Conservation (phyloP, 495 filamentous ascomycete genomes). For the Tetracladium setigerum region DNA sequence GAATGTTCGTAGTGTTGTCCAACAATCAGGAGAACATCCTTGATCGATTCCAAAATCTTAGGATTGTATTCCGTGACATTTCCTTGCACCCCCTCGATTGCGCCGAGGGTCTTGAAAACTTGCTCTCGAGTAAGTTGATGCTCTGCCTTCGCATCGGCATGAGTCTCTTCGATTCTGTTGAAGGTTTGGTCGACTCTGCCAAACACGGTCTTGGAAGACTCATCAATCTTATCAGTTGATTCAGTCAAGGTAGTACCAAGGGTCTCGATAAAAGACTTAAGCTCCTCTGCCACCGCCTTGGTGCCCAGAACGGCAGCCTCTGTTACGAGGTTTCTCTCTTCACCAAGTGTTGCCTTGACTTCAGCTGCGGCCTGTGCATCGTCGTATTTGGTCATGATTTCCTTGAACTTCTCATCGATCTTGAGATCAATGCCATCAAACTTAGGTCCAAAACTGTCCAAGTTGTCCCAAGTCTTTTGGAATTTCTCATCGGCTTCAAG, state of each 20-base stretch:
- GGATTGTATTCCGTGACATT: conserved; percentile 75
- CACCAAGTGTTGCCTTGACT: conserved; percentile 58
- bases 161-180: conserved; percentile 68
- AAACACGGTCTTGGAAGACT: conserved; percentile 78
- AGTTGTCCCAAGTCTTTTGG: conserved; percentile 56
- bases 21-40: conserved; percentile 74
- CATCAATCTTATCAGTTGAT: conserved; percentile 71
- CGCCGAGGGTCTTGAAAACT: conserved; percentile 58
- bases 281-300: conserved; percentile 75
- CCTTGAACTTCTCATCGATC: conserved; percentile 71
- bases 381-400: conserved; percentile 75
- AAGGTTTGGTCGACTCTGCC: conserved; percentile 68
- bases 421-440: conserved; percentile 66
- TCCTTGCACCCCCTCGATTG: conserved; percentile 67
- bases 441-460: no score
- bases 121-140: conserved; percentile 73
- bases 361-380: conserved; percentile 65
- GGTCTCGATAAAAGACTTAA: conserved; percentile 73
- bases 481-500: conserved; percentile 72
- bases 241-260: conserved; percentile 80
- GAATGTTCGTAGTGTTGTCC: conserved; percentile 74
- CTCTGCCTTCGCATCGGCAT: conserved; percentile 61
- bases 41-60: conserved; percentile 71
- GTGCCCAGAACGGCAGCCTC: conserved; percentile 62
- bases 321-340: conserved; percentile 56